phyloP scores from a whole-genome alignment of 2,329 filamentous ascomycete species.

The Trichoderma polysporum region DNA sequence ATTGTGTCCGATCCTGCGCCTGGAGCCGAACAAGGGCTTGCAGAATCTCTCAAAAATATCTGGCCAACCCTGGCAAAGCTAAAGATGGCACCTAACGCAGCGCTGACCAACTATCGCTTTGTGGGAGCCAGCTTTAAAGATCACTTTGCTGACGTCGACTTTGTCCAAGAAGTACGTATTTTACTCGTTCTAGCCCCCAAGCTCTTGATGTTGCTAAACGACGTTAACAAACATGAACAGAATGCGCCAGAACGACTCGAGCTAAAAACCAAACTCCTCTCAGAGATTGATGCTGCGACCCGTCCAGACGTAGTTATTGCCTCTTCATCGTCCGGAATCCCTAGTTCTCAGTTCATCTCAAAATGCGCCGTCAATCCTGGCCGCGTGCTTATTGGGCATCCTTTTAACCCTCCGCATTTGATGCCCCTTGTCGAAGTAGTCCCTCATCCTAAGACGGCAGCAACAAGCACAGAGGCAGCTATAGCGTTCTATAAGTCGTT shows the following conservation, averaged over 20 bases:
- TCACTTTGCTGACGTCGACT: conserved; percentile 29
- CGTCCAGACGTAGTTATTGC: conserved; percentile 39
- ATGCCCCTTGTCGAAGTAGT: conserved; percentile 49
- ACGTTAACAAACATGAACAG: not conserved
- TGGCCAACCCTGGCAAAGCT: conserved; percentile 11
- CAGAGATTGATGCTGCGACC: conserved; percentile 33
- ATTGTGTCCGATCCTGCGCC: conserved; percentile 42
- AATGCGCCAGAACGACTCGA: conserved; percentile 42
- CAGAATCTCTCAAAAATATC: conserved; percentile 16
- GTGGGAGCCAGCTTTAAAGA: conserved; percentile 8
- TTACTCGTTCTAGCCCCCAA: no score
- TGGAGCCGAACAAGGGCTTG: conserved; percentile 34
- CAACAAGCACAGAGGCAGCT: not conserved
- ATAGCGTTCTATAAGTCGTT: not conserved
- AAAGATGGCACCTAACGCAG: not conserved
- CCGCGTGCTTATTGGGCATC: conserved; percentile 45
- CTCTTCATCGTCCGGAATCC: conserved; percentile 40
- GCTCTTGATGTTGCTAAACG: not conserved
- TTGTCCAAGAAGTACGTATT: conserved; percentile 34
- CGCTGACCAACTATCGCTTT: conserved; percentile 13
- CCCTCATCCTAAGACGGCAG: conserved; percentile 36
- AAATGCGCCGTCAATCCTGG: conserved; percentile 27
- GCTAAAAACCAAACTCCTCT: conserved; percentile 40
- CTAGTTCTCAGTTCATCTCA: conserved; percentile 20
- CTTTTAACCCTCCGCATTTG: conserved; percentile 50